A percentile compares a stretch with the other conserved stretches of the same genome.
phyloP scores from a whole-genome alignment of 495 filamentous ascomycete species.

The Aspergillus egyptiacus region DNA sequence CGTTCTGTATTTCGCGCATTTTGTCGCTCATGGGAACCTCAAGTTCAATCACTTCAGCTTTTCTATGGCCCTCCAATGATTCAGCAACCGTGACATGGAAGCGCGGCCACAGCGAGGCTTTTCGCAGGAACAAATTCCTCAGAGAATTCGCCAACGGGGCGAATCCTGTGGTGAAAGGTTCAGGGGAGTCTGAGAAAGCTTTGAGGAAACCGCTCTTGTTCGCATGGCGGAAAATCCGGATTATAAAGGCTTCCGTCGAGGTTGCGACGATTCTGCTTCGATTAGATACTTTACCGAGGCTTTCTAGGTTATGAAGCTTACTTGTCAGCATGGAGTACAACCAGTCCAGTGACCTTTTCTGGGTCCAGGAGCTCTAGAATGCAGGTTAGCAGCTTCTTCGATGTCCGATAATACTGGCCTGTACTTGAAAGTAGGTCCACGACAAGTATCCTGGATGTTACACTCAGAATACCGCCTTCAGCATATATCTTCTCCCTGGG shows the following conservation, averaged over 20 bases:
- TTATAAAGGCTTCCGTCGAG: slow-evolving; percentile 88
- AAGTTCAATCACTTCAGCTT: slow-evolving; percentile 93
- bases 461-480: slow-evolving; percentile 86
- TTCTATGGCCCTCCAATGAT: slow-evolving; percentile 82
- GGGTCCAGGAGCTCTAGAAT: slow-evolving; percentile 60
- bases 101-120: slow-evolving; percentile 86
- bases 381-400: slow-evolving; percentile 18
- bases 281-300: slow-evolving; percentile 12
- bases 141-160: slow-evolving; percentile 86
- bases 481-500: slow-evolving; percentile 80
- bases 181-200: slow-evolving; percentile 91
- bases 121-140: slow-evolving; percentile 85
- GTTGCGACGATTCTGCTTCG: slow-evolving; percentile 65
- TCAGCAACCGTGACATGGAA: slow-evolving; percentile 87
- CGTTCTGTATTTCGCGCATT: slow-evolving; percentile 90
- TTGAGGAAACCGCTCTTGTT: slow-evolving; percentile 93
- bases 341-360: slow-evolving; percentile 78
- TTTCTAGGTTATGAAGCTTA: slow-evolving; percentile 20
- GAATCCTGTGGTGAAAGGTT: slow-evolving; percentile 87
- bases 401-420: background rate
- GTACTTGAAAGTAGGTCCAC: slow-evolving; percentile 80
- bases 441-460: slow-evolving; percentile 91
- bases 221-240: slow-evolving; percentile 86
- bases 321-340: slow-evolving; percentile 85
- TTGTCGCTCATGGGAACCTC: slow-evolving; percentile 94